These are phyloP conservation scores for Globisporangium parvum DNA, from an alignment of 352 stramenopile genomes.

Conservation along the genomic window DNA sequence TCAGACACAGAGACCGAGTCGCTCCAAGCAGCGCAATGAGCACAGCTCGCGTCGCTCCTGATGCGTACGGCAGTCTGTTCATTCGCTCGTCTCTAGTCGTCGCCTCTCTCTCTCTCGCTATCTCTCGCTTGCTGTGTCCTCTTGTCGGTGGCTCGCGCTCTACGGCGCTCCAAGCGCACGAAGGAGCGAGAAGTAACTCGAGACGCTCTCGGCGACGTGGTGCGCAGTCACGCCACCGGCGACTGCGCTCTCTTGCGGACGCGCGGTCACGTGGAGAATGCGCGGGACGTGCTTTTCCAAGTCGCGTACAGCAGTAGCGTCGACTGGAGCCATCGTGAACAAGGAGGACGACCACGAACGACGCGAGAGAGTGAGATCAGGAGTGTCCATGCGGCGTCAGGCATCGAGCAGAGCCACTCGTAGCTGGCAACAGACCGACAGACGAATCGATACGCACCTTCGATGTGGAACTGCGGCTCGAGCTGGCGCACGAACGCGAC, in stretches of 20 bases:
- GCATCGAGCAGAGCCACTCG: neutral
- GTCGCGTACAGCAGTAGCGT: constrained; percentile 42
- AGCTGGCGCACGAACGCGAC: constrained; percentile 85
- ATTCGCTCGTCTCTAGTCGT: too few relatives aligned
- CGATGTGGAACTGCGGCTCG: constrained; percentile 75
- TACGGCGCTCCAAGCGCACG: constrained; percentile 16
- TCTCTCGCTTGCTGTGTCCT: neutral
- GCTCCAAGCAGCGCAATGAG: neutral
- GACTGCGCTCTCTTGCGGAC: constrained; percentile 16
- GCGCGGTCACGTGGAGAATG: constrained; percentile 51
- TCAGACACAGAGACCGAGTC: neutral
- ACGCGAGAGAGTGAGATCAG: constrained; percentile 4
- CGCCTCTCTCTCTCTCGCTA: neutral
- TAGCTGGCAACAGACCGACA: neutral
- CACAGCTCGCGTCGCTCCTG: too few relatives aligned
- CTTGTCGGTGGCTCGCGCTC: neutral
- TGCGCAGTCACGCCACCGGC: constrained; percentile 26
- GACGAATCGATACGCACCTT: constrained; percentile 34
- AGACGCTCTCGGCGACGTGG: constrained; percentile 62
- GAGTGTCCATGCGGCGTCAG: neutral
- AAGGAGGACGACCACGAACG: neutral
- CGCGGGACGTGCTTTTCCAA: constrained; percentile 75
- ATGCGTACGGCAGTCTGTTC: too few relatives aligned
- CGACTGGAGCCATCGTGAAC: constrained; percentile 24
- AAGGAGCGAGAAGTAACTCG: constrained; percentile 62